These are phyloP conservation scores for Xylariaceae sp. DNA, from an alignment of 2,329 filamentous ascomycete genomes.

Conservation along the genomic window DNA sequence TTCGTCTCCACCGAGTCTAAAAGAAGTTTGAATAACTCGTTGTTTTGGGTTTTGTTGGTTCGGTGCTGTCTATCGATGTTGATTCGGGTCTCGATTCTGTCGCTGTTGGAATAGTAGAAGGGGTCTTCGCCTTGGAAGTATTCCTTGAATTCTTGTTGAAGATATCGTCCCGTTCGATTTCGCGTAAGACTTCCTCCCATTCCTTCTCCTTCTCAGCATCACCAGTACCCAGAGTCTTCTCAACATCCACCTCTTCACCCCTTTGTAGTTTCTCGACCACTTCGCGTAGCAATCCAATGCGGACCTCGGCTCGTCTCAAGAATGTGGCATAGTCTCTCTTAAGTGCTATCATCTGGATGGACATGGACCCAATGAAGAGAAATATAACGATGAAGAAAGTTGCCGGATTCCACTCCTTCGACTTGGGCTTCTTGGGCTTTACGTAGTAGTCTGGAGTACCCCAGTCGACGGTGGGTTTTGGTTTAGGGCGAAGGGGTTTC, in stretches of 20 bases:
- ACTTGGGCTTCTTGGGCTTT: conserved; percentile 49
- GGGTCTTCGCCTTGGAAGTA: conserved; percentile 47
- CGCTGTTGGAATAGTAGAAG: conserved; percentile 35
- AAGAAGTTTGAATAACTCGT: conserved; percentile 57
- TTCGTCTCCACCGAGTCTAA: conserved; percentile 42
- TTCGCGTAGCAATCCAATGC: conserved; percentile 78
- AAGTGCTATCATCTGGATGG: conserved; percentile 88
- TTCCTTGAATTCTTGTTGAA: conserved; percentile 58
- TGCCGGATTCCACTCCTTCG: conserved; percentile 78
- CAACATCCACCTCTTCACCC: conserved; percentile 84
- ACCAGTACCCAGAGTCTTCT: conserved; percentile 79
- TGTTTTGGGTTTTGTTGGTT: conserved; percentile 34
- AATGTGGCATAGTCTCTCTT: conserved; percentile 77
- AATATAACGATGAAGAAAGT: conserved; percentile 85
- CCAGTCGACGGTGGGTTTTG: conserved; percentile 44
- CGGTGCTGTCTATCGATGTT: conserved; percentile 29
- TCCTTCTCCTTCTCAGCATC: conserved; percentile 76
- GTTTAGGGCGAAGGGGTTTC: conserved; percentile 63
- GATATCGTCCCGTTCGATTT: conserved; percentile 70
- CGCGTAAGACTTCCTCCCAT: conserved; percentile 81
- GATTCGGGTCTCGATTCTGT: conserved; percentile 33
- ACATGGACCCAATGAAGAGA: conserved; percentile 90
- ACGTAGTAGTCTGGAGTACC: conserved; percentile 23
- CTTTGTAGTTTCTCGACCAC: conserved; percentile 73
- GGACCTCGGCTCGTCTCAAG: conserved; percentile 77